Conservation (phyloP, 2,329 filamentous ascomycete genomes). For the Aspergillus caelatus region DNA sequence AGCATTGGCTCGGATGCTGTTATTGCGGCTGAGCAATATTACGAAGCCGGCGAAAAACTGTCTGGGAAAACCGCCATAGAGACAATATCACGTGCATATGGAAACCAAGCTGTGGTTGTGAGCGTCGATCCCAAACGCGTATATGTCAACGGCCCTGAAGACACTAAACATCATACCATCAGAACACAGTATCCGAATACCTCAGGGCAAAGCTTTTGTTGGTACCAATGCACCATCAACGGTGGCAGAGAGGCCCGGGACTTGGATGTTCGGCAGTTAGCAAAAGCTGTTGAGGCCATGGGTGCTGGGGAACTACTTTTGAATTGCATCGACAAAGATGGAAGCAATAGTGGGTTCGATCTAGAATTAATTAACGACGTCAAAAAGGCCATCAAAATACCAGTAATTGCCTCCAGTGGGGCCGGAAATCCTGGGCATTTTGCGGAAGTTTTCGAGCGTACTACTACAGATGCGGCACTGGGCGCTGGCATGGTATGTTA, state of each 20-base stretch:
- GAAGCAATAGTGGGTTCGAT: slow-evolving; percentile 92
- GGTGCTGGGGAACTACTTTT: slow-evolving; percentile 91
- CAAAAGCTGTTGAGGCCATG: slow-evolving; percentile 91
- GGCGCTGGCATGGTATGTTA: slow-evolving; percentile 82
- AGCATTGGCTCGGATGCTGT: slow-evolving; percentile 96
- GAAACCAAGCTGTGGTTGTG: slow-evolving; percentile 94
- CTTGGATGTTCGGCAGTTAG: slow-evolving; percentile 86
- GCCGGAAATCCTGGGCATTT: slow-evolving; percentile 89
- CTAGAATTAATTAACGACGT: slow-evolving; percentile 87
- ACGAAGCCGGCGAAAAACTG: slow-evolving; percentile 67
- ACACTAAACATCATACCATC: slow-evolving; percentile 76
- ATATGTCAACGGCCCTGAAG: slow-evolving; percentile 71
- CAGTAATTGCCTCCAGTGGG: slow-evolving; percentile 92
- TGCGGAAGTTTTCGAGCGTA: slow-evolving; percentile 83
- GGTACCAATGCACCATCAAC: slow-evolving; percentile 98
- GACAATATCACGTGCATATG: slow-evolving; percentile 90
- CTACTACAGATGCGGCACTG: slow-evolving; percentile 85
- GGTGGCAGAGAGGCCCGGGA: slow-evolving; percentile 93
- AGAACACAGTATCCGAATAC: slow-evolving; percentile 71
- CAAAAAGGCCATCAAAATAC: slow-evolving; percentile 83
- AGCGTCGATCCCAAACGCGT: slow-evolving; percentile 92
- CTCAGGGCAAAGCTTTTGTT: slow-evolving; percentile 78
- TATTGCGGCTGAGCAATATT: slow-evolving; percentile 87
- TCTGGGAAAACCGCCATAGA: slow-evolving; percentile 89
- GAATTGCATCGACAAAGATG: slow-evolving; percentile 97